Conservation (phyloP, 2,329 filamentous ascomycete species). For the Grosmannia huntii region DNA sequence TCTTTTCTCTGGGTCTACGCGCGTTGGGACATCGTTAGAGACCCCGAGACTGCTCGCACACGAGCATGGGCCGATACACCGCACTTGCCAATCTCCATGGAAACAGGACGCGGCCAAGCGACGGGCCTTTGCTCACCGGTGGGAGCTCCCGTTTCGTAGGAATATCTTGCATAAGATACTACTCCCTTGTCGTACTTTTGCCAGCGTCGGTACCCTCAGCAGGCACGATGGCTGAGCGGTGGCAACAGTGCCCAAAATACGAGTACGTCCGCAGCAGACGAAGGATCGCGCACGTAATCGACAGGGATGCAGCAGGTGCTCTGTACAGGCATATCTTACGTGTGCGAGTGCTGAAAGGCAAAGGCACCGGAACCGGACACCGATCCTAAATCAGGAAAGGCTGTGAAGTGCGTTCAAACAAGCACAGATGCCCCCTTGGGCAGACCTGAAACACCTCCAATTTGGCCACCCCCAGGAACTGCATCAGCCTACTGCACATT, state of each 20-base stretch:
- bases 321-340: too few relatives aligned
- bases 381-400: not conserved
- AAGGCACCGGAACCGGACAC: not conserved
- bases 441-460: slow-evolving; percentile 1
- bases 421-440: not conserved
- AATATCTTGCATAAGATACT: too few relatives aligned
- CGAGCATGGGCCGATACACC: not conserved
- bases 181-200: too few relatives aligned
- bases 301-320: too few relatives aligned
- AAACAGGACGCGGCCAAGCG: not conserved
- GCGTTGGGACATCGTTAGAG: not conserved
- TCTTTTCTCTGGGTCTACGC: not conserved
- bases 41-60: too few relatives aligned
- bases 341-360: too few relatives aligned
- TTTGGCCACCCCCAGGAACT: not conserved
- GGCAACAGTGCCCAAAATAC: too few relatives aligned
- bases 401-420: not conserved
- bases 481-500: not conserved
- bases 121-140: not conserved
- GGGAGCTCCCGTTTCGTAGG: not conserved
- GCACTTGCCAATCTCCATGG: not conserved
- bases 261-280: too few relatives aligned
- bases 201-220: too few relatives aligned
- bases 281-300: too few relatives aligned
- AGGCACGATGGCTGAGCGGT: too few relatives aligned